Conservation (phyloP, 495 filamentous ascomycete genomes). For the Neurospora sp. region DNA sequence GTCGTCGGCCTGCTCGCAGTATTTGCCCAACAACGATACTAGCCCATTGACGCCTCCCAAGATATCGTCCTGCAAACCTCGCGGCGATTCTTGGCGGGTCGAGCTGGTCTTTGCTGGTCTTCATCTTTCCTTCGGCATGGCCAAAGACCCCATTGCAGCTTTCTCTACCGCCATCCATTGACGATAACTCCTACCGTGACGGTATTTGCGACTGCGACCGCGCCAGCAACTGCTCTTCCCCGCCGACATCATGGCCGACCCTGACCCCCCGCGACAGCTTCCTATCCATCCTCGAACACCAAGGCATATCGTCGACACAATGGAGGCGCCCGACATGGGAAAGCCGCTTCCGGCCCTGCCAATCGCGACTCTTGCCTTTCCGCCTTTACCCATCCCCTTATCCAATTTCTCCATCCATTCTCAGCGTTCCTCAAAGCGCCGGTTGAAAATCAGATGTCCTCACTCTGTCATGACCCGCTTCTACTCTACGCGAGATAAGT, state of each 20-base stretch:
- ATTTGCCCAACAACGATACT: neutral
- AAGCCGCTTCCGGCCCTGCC: neutral
- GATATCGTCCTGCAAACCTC: neutral
- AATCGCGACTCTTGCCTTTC: neutral
- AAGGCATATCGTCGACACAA: neutral
- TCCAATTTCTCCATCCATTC: conserved; percentile 7
- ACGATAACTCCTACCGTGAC: neutral
- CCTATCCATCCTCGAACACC: neutral
- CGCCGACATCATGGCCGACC: neutral
- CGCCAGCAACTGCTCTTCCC: neutral
- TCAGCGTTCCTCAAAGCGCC: neutral
- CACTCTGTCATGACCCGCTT: conserved; percentile 51
- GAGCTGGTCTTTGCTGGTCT: neutral
- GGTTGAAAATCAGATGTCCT: conserved; percentile 37
- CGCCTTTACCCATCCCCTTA: conserved; percentile 1
- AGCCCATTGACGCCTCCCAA: neutral
- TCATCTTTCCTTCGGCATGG: neutral
- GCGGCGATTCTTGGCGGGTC: neutral
- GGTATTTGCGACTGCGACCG: neutral
- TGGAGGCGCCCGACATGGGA: neutral
- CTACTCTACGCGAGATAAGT: conserved; percentile 35
- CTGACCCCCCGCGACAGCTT: neutral
- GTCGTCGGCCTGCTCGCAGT: neutral
- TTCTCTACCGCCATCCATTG: neutral
- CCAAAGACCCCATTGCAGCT: neutral